Percentiles rank a stretch among this genome's conserved stretches.
phyloP scores from a whole-genome alignment of 768 basidiomycete species.

The Rhodosporidiobolus odoratus region DNA sequence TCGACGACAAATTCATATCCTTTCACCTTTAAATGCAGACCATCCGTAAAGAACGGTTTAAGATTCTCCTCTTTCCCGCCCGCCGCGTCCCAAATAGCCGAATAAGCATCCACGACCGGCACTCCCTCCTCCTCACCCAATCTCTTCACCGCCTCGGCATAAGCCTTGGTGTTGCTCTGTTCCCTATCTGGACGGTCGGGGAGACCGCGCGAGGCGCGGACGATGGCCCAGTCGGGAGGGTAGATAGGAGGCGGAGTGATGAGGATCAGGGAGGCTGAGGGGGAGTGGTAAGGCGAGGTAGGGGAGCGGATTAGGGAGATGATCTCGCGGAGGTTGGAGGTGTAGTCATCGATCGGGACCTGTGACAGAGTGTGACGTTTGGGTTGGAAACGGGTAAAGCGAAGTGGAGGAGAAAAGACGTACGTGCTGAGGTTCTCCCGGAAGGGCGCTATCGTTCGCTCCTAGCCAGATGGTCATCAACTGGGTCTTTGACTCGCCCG shows the following conservation, averaged over 20 bases:
- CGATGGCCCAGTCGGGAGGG: conserved; percentile 2
- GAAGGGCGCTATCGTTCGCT: conserved; percentile 35
- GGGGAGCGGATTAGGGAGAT: conserved; percentile 20
- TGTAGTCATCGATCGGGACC: conserved; percentile 28
- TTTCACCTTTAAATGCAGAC: conserved; percentile 22
- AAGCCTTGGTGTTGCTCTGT: conserved; percentile 14
- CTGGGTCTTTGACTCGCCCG: background rate
- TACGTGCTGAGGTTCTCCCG: conserved; percentile 14
- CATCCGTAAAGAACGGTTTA: conserved; percentile 15
- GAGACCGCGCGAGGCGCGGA: background rate
- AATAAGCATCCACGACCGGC: conserved; percentile 15
- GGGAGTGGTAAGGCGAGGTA: conserved; percentile 8
- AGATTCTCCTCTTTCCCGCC: conserved; percentile 6
- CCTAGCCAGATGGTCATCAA: conserved; percentile 37
- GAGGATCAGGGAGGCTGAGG: conserved; percentile 20
- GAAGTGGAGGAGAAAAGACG: background rate
- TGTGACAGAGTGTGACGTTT: background rate
- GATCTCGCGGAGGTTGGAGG: conserved; percentile 21
- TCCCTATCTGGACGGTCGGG: conserved; percentile 2
- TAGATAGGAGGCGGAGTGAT: conserved; percentile 32
- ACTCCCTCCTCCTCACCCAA: conserved; percentile 10
- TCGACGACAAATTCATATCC: conserved; percentile 21
- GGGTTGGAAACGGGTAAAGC: background rate
- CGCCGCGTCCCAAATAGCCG: background rate
- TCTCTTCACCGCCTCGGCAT: conserved; percentile 18